phyloP scores from a whole-genome alignment of 1,139 yeast genomes.

The Pichia norvegensis region DNA sequence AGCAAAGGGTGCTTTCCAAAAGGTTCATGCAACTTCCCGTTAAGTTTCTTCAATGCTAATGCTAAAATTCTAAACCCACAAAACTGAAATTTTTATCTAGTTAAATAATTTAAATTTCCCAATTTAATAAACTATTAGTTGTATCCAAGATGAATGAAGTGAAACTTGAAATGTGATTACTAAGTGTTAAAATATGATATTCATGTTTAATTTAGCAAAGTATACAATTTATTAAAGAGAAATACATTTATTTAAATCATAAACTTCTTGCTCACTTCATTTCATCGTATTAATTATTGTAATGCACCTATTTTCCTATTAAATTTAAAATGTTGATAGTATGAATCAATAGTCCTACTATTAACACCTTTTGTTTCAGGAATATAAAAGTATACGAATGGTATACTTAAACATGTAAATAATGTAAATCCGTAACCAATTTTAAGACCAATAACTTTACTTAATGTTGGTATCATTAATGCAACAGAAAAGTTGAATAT shows the following conservation, averaged over 20 bases:
- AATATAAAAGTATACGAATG: slow-evolving; percentile 35
- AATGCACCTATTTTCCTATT: background rate
- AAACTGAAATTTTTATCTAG: slow-evolving; percentile 1
- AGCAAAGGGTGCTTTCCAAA: slow-evolving; percentile 92
- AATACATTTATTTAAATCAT: too few relatives aligned
- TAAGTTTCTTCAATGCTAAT: slow-evolving; percentile 32
- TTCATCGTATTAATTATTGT: background rate
- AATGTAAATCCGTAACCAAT: slow-evolving; percentile 47
- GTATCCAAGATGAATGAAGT: background rate
- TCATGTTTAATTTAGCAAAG: background rate
- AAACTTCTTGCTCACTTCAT: background rate
- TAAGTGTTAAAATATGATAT: background rate
- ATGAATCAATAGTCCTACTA: slow-evolving; percentile 32
- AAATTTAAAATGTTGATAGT: slow-evolving; percentile 15
- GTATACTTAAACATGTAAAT: slow-evolving; percentile 33
- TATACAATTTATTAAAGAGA: too few relatives aligned
- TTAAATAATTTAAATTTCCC: slow-evolving; percentile 1
- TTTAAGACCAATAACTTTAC: slow-evolving; percentile 32
- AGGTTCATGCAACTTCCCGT: slow-evolving; percentile 95
- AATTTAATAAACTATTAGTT: background rate
- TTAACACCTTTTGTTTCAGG: slow-evolving; percentile 39
- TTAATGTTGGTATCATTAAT: slow-evolving; percentile 45
- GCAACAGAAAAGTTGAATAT: slow-evolving; percentile 47
- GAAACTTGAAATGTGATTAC: background rate
- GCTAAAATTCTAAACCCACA: background rate